Evolutionary conservation across 108 stramenopile genomes (phyloP), one percentile per base, ranked within the genome.

Genomic region (Nitzschia palea): DNA sequence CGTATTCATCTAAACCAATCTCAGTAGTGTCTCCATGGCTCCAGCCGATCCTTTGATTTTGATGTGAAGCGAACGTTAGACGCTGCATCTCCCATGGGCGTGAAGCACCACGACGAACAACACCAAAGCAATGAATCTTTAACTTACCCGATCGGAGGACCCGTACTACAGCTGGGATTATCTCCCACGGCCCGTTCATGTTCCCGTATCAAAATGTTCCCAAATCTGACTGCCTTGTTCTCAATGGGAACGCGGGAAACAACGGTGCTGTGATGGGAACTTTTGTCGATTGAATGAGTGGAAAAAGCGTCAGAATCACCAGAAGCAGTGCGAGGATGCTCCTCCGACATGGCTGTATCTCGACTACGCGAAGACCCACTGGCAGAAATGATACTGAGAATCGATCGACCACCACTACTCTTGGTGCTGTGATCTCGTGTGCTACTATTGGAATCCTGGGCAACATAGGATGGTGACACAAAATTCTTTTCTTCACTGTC

Each of bases 171-270:
- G 36, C 75, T 75, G 45, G 93, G 93, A 71, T 94, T 94, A 61
- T 94, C 89, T 23, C 87, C 87, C 1, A 90, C 76, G 17, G 79
- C 52, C 15, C 88, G 80, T 70, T 89, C 88, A 75, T 87, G 90
- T 52, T 88, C 85, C 42, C 93, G 82, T 12, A 94, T 74, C 48
- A 74, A 57, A 31, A 94, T 81, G 17, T 60, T 15, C 26, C 33
- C 59, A 64, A 91, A 94, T 14, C 62, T 32, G 3, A 83, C 78
- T 48, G 27, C 31, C 30, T 63, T 63, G 10, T 63, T 28, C 44
- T 63, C 58, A 9, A 20, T 18, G 36, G 58, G 36, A 17, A 22
- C 36, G 3, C 37, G 10, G 15, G n/a, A 14, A 20, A 37, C 20
- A 23, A 9, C 14, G 22, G 36, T 6, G 36, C 58, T 36, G 58